Base-by-base conservation (phyloP, 441 rosid genomes). In the Croton setiger region DNA sequence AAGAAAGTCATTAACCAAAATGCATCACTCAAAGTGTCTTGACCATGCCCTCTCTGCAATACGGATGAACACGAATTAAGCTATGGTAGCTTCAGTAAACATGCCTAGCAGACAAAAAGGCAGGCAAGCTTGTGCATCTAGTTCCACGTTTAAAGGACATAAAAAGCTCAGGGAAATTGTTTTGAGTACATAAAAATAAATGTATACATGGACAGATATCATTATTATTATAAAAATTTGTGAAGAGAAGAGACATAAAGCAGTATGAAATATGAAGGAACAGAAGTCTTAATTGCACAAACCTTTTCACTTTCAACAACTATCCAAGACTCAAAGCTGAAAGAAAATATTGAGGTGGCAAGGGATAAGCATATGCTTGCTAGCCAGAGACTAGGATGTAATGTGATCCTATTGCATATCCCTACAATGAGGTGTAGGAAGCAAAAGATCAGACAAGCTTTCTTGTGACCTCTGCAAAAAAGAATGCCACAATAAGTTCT, bases 1-100 rank as follows among this genome's bases (percentile, higher is more conserved):
- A 90, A 80, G 67, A 90, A 88, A 60, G 87, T 84, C 98, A 95
- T 92, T 60, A 90, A 77, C 99, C 98, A 90, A 73, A 92, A 92
- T 27, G 87, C 87, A 62, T 89, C 96, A 59, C 74, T 87, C 76
- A 92, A 79, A 63, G 81, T 73, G 63, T 90, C 96, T 75, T 86
- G 91, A 64, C 92, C 76, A 69, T 84, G 91, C 64, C 96, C 96
- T 83, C 78, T 88, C 98, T 95, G 88, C 79, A 83, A 76, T 73
- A 55, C 18, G 20, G 54, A 78, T 67, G 70, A 8, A 63, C 5
- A 48, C 3, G 58, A 35, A 33, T 48, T 48, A n/a, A 57, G 11
- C 18, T 23, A 52, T 37, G 1, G n/a, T 3, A 52, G 4, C 44
- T 27, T 45, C 27, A 12, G 5, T 23, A 47, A 7, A 14, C 23